Conservation (phyloP, 805 yeast genomes). For the Saccharomycopsis babjevae region DNA sequence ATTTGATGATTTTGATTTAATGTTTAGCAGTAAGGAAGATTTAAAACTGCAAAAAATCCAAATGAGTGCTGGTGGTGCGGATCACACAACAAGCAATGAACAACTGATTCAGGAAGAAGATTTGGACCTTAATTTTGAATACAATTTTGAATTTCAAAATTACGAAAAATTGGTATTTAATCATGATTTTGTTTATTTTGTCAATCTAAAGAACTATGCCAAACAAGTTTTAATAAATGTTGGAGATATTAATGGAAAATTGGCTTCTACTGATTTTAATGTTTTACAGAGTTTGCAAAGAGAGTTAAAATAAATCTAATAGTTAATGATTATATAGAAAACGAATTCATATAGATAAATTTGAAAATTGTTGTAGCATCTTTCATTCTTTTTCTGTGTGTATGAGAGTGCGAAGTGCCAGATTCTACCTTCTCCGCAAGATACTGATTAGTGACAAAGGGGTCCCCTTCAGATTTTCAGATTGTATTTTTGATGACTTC, state of each 20-base stretch:
- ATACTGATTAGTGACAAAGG: too few species aligned
- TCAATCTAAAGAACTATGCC: constrained; percentile 35
- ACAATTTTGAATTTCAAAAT: constrained; percentile 35
- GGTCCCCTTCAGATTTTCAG: too few species aligned
- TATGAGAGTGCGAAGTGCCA: too few species aligned
- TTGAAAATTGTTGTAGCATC: background rate
- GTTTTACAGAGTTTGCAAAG: background rate
- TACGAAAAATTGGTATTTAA: constrained; percentile 28
- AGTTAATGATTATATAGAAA: background rate
- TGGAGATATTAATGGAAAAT: background rate
- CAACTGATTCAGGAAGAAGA: background rate
- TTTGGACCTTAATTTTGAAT: constrained; percentile 20
- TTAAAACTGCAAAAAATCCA: background rate
- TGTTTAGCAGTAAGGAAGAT: constrained; percentile 21
- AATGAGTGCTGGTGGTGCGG: constrained; percentile 20
- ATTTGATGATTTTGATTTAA: constrained; percentile 28
- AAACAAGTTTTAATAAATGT: background rate
- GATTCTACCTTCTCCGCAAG: too few species aligned
- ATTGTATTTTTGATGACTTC: too few species aligned
- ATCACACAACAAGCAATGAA: background rate
- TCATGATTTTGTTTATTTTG: constrained; percentile 44
- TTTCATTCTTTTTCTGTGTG: background rate
- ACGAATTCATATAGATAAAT: background rate
- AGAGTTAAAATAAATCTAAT: background rate
- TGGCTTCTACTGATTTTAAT: background rate